phyloP scores from a whole-genome alignment of 2,329 filamentous ascomycete species.

The Alternaria tenuissima region DNA sequence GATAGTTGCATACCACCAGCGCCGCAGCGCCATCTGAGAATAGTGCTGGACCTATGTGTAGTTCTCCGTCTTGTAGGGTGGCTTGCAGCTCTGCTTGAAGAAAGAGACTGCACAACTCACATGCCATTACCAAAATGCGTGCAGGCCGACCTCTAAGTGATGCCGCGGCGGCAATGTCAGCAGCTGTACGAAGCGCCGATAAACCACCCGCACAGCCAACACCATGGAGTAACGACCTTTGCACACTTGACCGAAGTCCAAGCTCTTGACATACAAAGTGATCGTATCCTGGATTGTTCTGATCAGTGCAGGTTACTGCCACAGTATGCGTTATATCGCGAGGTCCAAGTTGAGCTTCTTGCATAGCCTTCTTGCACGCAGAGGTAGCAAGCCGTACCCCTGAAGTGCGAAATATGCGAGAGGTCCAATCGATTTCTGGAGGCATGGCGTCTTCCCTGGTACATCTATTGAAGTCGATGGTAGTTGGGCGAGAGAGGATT shows the following conservation, averaged over 20 bases:
- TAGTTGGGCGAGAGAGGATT: slow-evolving; percentile 23
- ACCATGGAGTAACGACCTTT: slow-evolving; percentile 48
- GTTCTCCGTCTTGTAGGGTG: slow-evolving; percentile 58
- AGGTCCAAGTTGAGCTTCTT: slow-evolving; percentile 33
- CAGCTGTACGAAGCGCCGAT: slow-evolving; percentile 55
- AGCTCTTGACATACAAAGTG: slow-evolving; percentile 48
- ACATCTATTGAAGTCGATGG: slow-evolving; percentile 15
- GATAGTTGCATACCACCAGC: slow-evolving; percentile 69
- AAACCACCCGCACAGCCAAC: slow-evolving; percentile 53
- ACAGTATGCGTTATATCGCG: slow-evolving; percentile 50
- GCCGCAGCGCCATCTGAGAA: slow-evolving; percentile 78
- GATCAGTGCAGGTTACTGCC: slow-evolving; percentile 50
- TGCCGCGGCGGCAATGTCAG: slow-evolving; percentile 71
- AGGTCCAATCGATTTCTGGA: slow-evolving; percentile 36
- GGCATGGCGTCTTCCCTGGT: slow-evolving; percentile 20
- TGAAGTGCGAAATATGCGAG: slow-evolving; percentile 34
- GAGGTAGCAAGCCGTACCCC: slow-evolving; percentile 43
- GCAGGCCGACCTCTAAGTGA: slow-evolving; percentile 67
- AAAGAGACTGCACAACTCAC: slow-evolving; percentile 63
- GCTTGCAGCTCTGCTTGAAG: slow-evolving; percentile 72
- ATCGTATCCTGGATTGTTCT: slow-evolving; percentile 52
- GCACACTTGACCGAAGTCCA: slow-evolving; percentile 36
- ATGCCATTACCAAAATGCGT: slow-evolving; percentile 69
- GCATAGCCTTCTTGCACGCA: slow-evolving; percentile 46
- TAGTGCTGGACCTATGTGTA: slow-evolving; percentile 70